Evolutionary conservation across 208 protist species (phyloP), one percentile per base, ranked within the genome.

Genomic region (Leishmania amazonensis): DNA sequence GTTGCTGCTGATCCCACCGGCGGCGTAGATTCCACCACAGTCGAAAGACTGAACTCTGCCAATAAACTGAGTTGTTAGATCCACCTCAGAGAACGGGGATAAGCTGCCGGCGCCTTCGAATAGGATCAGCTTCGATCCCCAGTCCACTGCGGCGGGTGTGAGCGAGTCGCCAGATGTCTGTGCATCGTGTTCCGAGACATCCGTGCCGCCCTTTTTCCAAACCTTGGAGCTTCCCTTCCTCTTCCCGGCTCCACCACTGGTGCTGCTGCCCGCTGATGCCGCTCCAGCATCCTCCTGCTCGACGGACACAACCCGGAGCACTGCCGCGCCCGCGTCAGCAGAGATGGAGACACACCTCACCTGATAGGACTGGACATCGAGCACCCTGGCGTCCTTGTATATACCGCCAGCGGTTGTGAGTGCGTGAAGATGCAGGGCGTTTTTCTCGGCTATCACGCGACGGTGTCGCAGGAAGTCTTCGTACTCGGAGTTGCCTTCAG

Each of bases 1-100:
- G 9, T 58, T 15, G 24, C 40, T 75, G 51, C 83, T 60, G 31
- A 7, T 58, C 38, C 49, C n/a, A 7, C 77, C 47, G 15, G 85
- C 83, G n/a, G 81, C 77, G 78, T 94, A 96, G 79, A 96, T 87
- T 35, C 88, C 93, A 19, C 93, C 93, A 38, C 87, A 79, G 57
- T 91, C 87, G 38, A 80, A 81, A 0, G 60, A 53, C 79, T 96
- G 93, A 4, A 96, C 72, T n/a, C 62, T 78, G 47, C 88, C 93
- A 4, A 76, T 84, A 76, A 96, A 96, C 19, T 67, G 71, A 13
- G 94, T 75, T 24, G 64, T 78, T 4, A 96, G 83, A 45, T 88
- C 86, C 62, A 96, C 93, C 64, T 88, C 88, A 13, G 78, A 79
- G 62, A 84, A 82, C 1, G 75, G 40, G 1, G 91, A 75, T 64